Percentiles rank a stretch among this genome's conserved stretches.
These are phyloP conservation scores for Vigna nakashimae DNA, from an alignment of 306 rosid species.

Conservation along the genomic window DNA sequence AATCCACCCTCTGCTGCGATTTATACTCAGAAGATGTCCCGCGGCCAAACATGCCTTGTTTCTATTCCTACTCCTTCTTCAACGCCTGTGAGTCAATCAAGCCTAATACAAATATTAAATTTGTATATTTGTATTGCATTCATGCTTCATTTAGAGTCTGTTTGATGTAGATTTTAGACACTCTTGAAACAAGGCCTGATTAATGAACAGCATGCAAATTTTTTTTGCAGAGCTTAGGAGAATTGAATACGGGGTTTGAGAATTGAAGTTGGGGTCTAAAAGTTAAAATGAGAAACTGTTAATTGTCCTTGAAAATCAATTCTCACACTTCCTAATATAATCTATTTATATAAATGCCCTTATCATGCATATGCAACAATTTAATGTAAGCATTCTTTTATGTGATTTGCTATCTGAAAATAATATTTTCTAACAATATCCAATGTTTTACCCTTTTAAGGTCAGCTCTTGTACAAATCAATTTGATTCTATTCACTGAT, in stretches of 20 bases:
- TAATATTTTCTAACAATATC: neutral
- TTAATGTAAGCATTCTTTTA: neutral
- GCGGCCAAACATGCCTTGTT: slow-evolving; percentile 36
- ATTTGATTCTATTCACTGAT: slow-evolving; percentile 4
- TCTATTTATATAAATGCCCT: slow-evolving; percentile 7
- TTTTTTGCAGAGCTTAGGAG: neutral
- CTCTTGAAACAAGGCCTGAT: neutral
- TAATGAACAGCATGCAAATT: neutral
- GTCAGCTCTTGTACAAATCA: neutral
- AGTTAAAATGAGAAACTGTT: neutral
- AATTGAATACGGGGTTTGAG: slow-evolving; percentile 15
- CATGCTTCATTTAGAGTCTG: slow-evolving; percentile 1
- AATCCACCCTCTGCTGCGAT: slow-evolving; percentile 37
- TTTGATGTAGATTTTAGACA: slow-evolving; percentile 34
- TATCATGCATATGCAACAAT: slow-evolving; percentile 2
- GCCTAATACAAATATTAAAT: slow-evolving; percentile 8
- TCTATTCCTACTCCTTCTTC: slow-evolving; percentile 44
- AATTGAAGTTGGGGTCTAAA: slow-evolving; percentile 18
- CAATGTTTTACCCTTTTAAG: neutral
- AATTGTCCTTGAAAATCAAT: slow-evolving; percentile 6
- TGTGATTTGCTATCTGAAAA: slow-evolving; percentile 19
- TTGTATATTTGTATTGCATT: slow-evolving; percentile 40
- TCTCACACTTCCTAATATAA: slow-evolving; percentile 9
- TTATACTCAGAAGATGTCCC: slow-evolving; percentile 41
- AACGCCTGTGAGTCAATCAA: slow-evolving; percentile 43